Evolutionary conservation across 2,329 filamentous ascomycete species (phyloP).

Genomic region (Calonectria honghensis): DNA sequence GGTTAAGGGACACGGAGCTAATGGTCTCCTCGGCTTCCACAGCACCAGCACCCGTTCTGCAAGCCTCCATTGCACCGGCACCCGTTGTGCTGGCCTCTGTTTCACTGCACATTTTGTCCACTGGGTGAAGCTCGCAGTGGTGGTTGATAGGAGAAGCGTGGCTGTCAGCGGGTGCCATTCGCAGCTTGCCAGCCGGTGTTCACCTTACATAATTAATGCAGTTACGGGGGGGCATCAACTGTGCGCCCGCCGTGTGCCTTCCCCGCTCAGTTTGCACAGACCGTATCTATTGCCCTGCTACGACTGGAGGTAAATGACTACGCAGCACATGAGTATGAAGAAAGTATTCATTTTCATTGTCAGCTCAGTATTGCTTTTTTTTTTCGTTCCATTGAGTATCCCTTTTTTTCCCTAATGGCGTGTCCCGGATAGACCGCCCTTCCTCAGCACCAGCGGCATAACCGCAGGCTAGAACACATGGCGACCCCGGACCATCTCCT

Average conservation of each 20-base stretch:
- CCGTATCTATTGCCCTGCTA: neutral
- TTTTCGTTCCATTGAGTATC: neutral
- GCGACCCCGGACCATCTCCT: neutral
- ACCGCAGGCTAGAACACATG: neutral
- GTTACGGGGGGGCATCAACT: neutral
- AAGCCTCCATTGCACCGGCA: neutral
- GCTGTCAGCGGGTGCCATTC: neutral
- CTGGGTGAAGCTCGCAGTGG: neutral
- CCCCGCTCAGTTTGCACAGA: conserved; percentile 12
- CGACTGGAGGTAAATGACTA: neutral
- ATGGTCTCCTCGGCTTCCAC: neutral
- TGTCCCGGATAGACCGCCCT: neutral
- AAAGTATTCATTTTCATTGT: neutral
- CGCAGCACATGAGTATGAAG: neutral
- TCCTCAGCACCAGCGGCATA: neutral
- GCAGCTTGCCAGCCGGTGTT: neutral
- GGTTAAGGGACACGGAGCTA: neutral
- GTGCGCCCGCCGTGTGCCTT: neutral
- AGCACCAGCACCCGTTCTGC: neutral
- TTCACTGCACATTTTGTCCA: neutral
- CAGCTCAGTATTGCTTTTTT: neutral
- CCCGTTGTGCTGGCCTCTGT: neutral
- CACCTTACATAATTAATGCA: conserved; percentile 29
- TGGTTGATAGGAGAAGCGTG: conserved; percentile 2
- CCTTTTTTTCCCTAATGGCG: neutral